Evolutionary conservation across 192 early-diverging fungal species (phyloP).

Genomic region (Coemansia sp.): DNA sequence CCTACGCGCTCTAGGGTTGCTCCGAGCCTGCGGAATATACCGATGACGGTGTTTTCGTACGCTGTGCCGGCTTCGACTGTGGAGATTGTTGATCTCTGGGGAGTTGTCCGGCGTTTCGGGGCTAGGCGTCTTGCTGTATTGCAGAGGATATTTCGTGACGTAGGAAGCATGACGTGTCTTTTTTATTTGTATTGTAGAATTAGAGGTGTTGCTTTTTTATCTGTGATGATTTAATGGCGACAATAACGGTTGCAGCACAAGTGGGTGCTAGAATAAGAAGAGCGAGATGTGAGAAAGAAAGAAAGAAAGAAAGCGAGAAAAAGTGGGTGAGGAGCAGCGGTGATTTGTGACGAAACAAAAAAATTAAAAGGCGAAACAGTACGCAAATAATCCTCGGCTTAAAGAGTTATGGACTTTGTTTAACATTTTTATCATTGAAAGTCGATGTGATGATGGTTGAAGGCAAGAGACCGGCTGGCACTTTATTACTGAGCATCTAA

Average conservation of each 20-base stretch:
- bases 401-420: no score
- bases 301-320: no score
- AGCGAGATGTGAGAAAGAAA: no score
- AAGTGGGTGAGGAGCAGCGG: no score
- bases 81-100: conserved; percentile 3
- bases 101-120: not conserved
- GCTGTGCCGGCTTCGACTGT: conserved; percentile 41
- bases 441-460: no score
- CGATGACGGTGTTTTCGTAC: conserved; percentile 28
- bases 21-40: conserved; percentile 25
- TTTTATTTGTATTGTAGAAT: not conserved
- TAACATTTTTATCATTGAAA: no score
- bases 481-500: no score
- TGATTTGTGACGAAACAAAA: no score
- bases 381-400: no score
- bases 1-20: conserved; percentile 36
- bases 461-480: no score
- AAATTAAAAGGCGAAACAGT: no score
- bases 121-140: not conserved
- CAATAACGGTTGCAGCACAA: not conserved
- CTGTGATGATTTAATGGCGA: not conserved
- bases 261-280: not conserved
- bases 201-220: not conserved
- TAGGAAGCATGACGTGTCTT: not conserved
- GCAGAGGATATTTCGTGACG: not conserved